Conservation (phyloP, 2,329 filamentous ascomycete species). For the Xylaria sp. region DNA sequence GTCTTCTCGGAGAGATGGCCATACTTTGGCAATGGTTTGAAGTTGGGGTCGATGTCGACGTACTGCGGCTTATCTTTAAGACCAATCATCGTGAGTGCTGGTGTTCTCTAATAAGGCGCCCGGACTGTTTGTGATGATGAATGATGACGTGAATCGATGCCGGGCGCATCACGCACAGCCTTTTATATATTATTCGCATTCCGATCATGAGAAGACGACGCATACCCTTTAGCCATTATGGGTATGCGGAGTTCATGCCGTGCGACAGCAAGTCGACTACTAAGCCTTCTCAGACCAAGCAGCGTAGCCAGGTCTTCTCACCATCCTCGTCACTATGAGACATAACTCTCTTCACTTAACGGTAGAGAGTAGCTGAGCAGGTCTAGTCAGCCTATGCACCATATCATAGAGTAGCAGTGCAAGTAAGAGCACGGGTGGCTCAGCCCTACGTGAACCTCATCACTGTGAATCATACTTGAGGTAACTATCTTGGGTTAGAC, state of each 20-base stretch:
- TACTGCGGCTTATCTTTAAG: slow-evolving; percentile 37
- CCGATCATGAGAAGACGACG: background rate
- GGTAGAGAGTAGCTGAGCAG: background rate
- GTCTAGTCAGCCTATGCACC: background rate
- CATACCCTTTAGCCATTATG: background rate
- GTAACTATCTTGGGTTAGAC: slow-evolving; percentile 6
- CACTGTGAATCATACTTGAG: slow-evolving; percentile 28
- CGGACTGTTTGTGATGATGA: background rate
- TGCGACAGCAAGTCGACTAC: background rate
- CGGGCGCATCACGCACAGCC: background rate
- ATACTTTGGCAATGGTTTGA: slow-evolving; percentile 52
- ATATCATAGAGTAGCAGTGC: background rate
- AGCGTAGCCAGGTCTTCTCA: background rate
- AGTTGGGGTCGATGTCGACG: slow-evolving; percentile 46
- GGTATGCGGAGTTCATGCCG: background rate
- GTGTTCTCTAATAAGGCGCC: background rate
- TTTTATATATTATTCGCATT: slow-evolving; percentile 23
- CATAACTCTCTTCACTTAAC: background rate
- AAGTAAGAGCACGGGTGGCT: background rate
- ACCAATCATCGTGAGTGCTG: slow-evolving; percentile 34
- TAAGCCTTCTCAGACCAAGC: background rate
- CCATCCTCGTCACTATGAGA: background rate
- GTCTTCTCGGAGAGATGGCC: slow-evolving; percentile 51
- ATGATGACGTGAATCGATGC: background rate
- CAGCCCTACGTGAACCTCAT: background rate